Percentiles rank a stretch among this genome's conserved stretches.
Conservation (phyloP, 2,329 filamentous ascomycete species). For the Ophiostoma populinum region DNA sequence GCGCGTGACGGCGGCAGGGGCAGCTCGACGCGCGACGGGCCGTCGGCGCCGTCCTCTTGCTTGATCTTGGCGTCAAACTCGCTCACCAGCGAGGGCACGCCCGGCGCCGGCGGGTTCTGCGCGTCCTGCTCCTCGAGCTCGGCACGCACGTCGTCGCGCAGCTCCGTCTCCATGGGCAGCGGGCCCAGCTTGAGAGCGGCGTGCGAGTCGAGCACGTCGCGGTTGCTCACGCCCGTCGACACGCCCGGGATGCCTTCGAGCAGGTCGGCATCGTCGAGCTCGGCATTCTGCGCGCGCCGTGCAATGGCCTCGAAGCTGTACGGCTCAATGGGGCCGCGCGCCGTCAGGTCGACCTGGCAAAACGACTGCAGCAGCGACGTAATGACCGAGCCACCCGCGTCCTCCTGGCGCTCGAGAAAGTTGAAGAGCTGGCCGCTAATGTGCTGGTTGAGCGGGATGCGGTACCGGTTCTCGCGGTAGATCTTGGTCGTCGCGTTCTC, state of each 20-base stretch:
- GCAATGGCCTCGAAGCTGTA: constrained; percentile 45
- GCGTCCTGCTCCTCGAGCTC: constrained; percentile 75
- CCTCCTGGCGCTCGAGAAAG: constrained; percentile 74
- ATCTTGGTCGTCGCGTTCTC: constrained; percentile 64
- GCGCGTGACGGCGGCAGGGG: constrained; percentile 78
- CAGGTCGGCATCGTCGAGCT: constrained; percentile 44
- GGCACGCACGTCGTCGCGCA: constrained; percentile 71
- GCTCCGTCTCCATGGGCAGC: constrained; percentile 64
- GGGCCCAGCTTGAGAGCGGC: constrained; percentile 58
- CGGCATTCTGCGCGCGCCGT: constrained; percentile 38
- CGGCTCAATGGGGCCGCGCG: constrained; percentile 44
- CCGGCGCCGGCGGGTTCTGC: constrained; percentile 53
- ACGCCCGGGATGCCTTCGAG: constrained; percentile 47
- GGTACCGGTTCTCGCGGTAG: constrained; percentile 76
- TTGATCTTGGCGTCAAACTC: constrained; percentile 82
- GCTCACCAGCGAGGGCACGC: constrained; percentile 59
- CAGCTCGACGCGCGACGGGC: constrained; percentile 58
- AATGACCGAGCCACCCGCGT: constrained; percentile 63
- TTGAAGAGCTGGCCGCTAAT: constrained; percentile 70
- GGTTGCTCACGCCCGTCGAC: constrained; percentile 44
- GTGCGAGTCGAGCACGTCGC: constrained; percentile 38
- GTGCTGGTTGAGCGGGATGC: constrained; percentile 73
- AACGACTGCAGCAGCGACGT: constrained; percentile 50
- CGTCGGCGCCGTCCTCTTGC: constrained; percentile 75
- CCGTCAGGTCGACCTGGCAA: constrained; percentile 40